Conservation (phyloP, 2,329 filamentous ascomycete genomes). For the Aspergillus pseudoglaucus region DNA sequence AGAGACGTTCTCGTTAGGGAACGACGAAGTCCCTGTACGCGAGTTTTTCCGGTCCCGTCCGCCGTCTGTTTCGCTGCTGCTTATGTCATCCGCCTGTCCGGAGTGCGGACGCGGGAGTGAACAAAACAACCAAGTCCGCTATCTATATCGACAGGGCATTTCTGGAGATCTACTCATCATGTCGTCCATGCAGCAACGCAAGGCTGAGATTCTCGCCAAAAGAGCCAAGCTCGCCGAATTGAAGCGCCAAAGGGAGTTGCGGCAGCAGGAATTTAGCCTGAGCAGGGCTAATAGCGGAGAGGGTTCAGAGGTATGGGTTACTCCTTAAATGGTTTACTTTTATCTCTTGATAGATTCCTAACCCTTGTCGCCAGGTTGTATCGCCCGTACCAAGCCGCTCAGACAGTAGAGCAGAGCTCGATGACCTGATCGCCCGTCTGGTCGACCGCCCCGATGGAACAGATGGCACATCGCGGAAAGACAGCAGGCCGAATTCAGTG, state of each 20-base stretch:
- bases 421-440: slow-evolving; percentile 75
- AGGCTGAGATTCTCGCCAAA: slow-evolving; percentile 94
- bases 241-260: slow-evolving; percentile 81
- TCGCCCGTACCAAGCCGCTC: slow-evolving; percentile 65
- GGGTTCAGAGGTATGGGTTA: slow-evolving; percentile 59
- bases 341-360: slow-evolving; percentile 8
- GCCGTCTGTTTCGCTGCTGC: slow-evolving; percentile 18
- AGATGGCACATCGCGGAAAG: slow-evolving; percentile 41
- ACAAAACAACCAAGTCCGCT: slow-evolving; percentile 5
- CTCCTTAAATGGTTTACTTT: neutral
- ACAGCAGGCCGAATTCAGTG: slow-evolving; percentile 79
- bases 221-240: slow-evolving; percentile 95
- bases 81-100: slow-evolving; percentile 32
- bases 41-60: slow-evolving; percentile 37
- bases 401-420: slow-evolving; percentile 64
- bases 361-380: slow-evolving; percentile 47
- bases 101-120: slow-evolving; percentile 8
- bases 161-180: slow-evolving; percentile 14
- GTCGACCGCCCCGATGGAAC: slow-evolving; percentile 61
- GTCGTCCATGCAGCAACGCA: slow-evolving; percentile 58
- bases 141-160: neutral
- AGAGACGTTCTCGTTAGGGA: neutral
- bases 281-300: slow-evolving; percentile 63
- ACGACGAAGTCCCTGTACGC: slow-evolving; percentile 32
- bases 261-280: slow-evolving; percentile 67